Percentiles rank a stretch among this genome's conserved stretches.
These are phyloP conservation scores for Emericellopsis terricola DNA, from an alignment of 495 filamentous ascomycete genomes.

Conservation along the genomic window DNA sequence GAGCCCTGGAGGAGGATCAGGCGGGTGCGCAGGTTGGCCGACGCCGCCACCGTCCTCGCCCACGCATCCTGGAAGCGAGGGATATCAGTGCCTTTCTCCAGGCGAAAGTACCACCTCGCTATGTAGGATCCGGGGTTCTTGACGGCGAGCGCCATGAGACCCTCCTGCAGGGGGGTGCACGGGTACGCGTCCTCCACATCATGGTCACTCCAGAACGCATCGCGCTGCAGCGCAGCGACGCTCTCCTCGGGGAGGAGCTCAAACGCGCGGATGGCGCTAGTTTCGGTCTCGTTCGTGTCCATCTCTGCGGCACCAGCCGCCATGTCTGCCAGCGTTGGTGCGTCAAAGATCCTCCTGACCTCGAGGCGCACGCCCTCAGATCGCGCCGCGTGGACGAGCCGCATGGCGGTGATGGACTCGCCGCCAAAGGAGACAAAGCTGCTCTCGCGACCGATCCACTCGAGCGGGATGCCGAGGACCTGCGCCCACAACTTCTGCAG, in stretches of 20 bases:
- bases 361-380: not conserved
- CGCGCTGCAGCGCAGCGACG: not conserved
- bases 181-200: slow-evolving; percentile 11
- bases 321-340: slow-evolving; percentile 12
- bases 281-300: not conserved
- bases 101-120: slow-evolving; percentile 18
- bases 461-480: slow-evolving; percentile 11
- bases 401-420: slow-evolving; percentile 18
- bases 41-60: slow-evolving; percentile 29
- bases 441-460: slow-evolving; percentile 8
- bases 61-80: slow-evolving; percentile 27
- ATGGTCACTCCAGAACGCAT: not conserved
- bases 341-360: slow-evolving; percentile 17
- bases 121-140: slow-evolving; percentile 22
- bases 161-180: slow-evolving; percentile 36
- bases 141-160: slow-evolving; percentile 26
- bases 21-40: slow-evolving; percentile 48
- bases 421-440: slow-evolving; percentile 26
- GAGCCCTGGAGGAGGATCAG: slow-evolving; percentile 1
- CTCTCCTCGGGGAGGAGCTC: not conserved
- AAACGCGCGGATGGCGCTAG: not conserved
- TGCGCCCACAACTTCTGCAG: slow-evolving; percentile 13
- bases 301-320: not conserved
- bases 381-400: not conserved
- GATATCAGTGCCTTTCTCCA: slow-evolving; percentile 21